A percentile compares a stretch with the other conserved stretches of the same genome.
phyloP scores from a whole-genome alignment of 805 yeast genomes.

The Jamesozyma jinghongensis region DNA sequence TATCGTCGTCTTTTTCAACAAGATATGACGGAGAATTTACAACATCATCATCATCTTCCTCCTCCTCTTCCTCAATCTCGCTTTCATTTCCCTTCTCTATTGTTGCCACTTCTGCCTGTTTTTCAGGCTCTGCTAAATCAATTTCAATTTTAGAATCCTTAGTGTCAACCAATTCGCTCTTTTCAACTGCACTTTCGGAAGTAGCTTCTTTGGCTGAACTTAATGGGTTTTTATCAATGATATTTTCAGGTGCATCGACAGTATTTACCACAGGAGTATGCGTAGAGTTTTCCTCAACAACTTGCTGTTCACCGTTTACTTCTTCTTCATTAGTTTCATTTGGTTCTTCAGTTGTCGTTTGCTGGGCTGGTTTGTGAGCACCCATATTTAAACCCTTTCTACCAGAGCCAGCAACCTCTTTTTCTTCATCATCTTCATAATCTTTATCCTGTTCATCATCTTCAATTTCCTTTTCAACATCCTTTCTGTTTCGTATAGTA shows the following conservation, averaged over 20 bases:
- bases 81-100: slow-evolving; percentile 21
- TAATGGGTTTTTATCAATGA: no score
- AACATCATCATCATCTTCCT: slow-evolving; percentile 36
- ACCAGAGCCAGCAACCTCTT: slow-evolving; percentile 30
- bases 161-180: no score
- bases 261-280: no score
- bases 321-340: slow-evolving; percentile 7
- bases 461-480: slow-evolving; percentile 59
- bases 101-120: background rate
- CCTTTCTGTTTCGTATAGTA: slow-evolving; percentile 59
- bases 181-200: no score
- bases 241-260: no score
- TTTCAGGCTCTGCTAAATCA: slow-evolving; percentile 2
- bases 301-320: background rate
- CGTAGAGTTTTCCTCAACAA: slow-evolving; percentile 2
- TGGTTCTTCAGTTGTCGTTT: slow-evolving; percentile 12
- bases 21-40: slow-evolving; percentile 36
- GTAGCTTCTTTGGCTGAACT: no score
- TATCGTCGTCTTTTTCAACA: slow-evolving; percentile 48
- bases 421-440: slow-evolving; percentile 29
- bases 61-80: slow-evolving; percentile 27
- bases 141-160: background rate
- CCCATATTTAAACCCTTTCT: slow-evolving; percentile 31
- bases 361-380: slow-evolving; percentile 24
- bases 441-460: slow-evolving; percentile 33